These are phyloP conservation scores for Nymphaea thermarum DNA, from an alignment of 164 flowering plant genomes.

Conservation along the genomic window DNA sequence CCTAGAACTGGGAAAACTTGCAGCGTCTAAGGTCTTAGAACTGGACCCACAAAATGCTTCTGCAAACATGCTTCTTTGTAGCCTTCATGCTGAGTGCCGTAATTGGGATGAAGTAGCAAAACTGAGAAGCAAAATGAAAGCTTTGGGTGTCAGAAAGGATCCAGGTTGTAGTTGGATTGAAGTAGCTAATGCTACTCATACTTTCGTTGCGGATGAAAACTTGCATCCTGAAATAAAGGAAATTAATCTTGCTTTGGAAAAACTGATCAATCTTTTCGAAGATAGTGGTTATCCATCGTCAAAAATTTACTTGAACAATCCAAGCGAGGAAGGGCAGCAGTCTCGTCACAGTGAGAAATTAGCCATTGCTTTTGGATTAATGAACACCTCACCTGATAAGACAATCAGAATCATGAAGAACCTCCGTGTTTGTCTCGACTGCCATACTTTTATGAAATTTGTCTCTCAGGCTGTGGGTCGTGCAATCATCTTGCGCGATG, in stretches of 20 bases:
- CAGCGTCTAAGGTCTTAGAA: constrained; percentile 7
- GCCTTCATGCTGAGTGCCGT: constrained; percentile 1
- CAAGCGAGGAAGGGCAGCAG: constrained; percentile 3
- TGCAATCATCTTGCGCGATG: constrained; percentile 5
- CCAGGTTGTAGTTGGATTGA: constrained; percentile 15
- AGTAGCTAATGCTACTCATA: constrained; percentile 2
- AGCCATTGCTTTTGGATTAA: constrained; percentile 9
- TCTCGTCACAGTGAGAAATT: constrained; percentile 9
- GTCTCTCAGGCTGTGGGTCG: constrained; percentile 3
- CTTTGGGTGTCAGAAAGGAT: constrained; percentile 6
- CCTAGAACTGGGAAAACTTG: constrained; percentile 9
- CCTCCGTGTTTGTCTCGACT: constrained; percentile 7
- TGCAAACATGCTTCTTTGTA: constrained; percentile 9
- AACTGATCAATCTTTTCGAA: constrained; percentile 4
- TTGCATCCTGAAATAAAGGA: constrained; percentile 5
- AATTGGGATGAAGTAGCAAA: constrained; percentile 4
- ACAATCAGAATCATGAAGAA: constrained; percentile 10
- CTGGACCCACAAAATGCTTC: constrained; percentile 14
- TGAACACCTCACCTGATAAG: constrained; percentile 4
- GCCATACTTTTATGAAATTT: constrained; percentile 6
- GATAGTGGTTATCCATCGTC: constrained; percentile 1
- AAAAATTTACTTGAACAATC: constrained; percentile 6
- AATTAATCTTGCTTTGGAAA: constrained; percentile 4
- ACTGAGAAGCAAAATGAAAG: constrained; percentile 7
- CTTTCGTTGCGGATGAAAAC: constrained; percentile 7